These are phyloP conservation scores for Paracamarosporium sp. DNA, from an alignment of 2,329 filamentous ascomycete species.

Conservation along the genomic window DNA sequence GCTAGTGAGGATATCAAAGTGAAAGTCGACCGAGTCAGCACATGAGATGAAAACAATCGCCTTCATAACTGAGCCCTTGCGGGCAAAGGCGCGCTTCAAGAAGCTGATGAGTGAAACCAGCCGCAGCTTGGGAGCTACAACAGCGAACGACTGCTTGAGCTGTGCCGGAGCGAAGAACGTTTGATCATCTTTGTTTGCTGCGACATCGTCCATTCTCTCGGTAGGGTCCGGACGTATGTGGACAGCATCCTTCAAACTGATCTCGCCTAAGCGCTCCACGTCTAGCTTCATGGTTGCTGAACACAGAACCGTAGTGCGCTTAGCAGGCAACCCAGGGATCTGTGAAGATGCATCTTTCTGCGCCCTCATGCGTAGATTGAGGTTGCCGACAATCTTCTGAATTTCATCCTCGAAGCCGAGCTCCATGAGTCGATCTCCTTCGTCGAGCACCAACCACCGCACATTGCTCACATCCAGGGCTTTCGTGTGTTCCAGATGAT, in stretches of 20 bases:
- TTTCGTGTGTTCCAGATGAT: slow-evolving; percentile 92
- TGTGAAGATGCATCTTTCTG: slow-evolving; percentile 66
- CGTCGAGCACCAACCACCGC: slow-evolving; percentile 91
- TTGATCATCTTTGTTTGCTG: slow-evolving; percentile 54
- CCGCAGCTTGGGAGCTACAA: slow-evolving; percentile 88
- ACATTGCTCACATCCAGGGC: slow-evolving; percentile 87
- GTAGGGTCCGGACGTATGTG: slow-evolving; percentile 76
- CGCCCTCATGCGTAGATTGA: slow-evolving; percentile 69
- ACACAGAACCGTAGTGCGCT: slow-evolving; percentile 87
- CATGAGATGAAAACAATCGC: slow-evolving; percentile 97
- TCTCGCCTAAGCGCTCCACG: slow-evolving; percentile 90
- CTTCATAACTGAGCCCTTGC: slow-evolving; percentile 93
- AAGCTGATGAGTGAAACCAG: slow-evolving; percentile 86
- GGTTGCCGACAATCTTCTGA: slow-evolving; percentile 80
- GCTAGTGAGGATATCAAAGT: slow-evolving; percentile 80
- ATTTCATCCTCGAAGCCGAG: slow-evolving; percentile 96
- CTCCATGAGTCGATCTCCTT: slow-evolving; percentile 98
- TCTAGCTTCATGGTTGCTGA: slow-evolving; percentile 99
- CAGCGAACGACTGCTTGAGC: slow-evolving; percentile 87
- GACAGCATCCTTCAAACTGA: slow-evolving; percentile 90
- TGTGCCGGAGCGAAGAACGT: slow-evolving; percentile 86
- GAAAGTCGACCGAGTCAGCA: slow-evolving; percentile 95
- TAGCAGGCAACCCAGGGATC: slow-evolving; percentile 71
- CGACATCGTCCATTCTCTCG: slow-evolving; percentile 58
- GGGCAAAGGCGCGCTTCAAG: slow-evolving; percentile 84